A percentile compares a stretch with the other conserved stretches of the same genome.
phyloP scores from a whole-genome alignment of 306 rosid species.

The Sicyos edulis region DNA sequence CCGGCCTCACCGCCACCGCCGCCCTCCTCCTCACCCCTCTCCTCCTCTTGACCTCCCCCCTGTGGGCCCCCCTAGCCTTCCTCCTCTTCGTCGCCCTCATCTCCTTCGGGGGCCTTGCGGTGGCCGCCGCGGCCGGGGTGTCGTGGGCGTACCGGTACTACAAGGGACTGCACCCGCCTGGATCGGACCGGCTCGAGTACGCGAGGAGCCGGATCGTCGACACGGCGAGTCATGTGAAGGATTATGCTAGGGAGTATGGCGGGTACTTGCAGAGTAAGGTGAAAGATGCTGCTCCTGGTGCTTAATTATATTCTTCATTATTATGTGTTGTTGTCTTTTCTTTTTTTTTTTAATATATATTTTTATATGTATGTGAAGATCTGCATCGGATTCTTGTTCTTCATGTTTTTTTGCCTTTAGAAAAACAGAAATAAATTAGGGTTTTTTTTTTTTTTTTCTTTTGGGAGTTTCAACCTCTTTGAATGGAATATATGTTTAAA shows the following conservation, averaged over 20 bases:
- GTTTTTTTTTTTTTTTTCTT: too few species aligned
- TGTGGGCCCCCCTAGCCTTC: slow-evolving; percentile 58
- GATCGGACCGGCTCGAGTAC: slow-evolving; percentile 63
- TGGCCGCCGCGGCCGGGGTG: slow-evolving; percentile 27
- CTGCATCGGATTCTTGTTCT: neutral
- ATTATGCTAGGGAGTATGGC: slow-evolving; percentile 76
- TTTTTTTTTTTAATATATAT: neutral
- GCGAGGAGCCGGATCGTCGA: slow-evolving; percentile 66
- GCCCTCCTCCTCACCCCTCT: slow-evolving; percentile 41
- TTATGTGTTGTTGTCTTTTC: neutral
- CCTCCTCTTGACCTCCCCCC: slow-evolving; percentile 51
- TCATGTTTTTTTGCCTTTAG: neutral
- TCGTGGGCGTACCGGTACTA: slow-evolving; percentile 70
- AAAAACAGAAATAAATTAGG: neutral
- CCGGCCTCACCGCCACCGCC: slow-evolving; percentile 43
- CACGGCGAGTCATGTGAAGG: slow-evolving; percentile 79
- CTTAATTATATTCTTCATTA: slow-evolving; percentile 23
- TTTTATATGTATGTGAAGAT: neutral
- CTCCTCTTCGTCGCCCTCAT: slow-evolving; percentile 38
- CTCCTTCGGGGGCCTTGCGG: slow-evolving; percentile 37
- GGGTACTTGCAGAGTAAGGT: slow-evolving; percentile 69
- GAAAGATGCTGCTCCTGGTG: slow-evolving; percentile 87
- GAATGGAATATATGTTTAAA: too few species aligned
- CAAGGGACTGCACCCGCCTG: slow-evolving; percentile 70
- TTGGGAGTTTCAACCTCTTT: too few species aligned